phyloP scores from a whole-genome alignment of 345 rosid genomes.

The Salix purpurea region DNA sequence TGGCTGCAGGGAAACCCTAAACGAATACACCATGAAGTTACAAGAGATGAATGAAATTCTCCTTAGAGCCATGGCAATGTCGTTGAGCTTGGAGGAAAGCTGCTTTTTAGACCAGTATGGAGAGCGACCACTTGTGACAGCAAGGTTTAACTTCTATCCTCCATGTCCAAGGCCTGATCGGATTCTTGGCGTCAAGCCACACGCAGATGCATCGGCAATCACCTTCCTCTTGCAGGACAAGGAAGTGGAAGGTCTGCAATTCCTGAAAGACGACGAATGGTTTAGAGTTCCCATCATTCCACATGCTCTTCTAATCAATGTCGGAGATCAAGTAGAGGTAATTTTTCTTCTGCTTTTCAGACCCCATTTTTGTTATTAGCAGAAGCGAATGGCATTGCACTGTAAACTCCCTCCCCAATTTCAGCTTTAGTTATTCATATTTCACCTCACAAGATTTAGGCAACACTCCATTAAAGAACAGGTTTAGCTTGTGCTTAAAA shows the following conservation, averaged over 20 bases:
- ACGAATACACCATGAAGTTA: conserved; percentile 38
- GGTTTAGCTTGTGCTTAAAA: too few species aligned
- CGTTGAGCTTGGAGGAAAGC: conserved; percentile 42
- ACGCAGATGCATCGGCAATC: conserved; percentile 56
- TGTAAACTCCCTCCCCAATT: background rate
- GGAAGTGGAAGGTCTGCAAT: conserved; percentile 57
- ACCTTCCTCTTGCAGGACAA: conserved; percentile 56
- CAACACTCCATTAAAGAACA: background rate
- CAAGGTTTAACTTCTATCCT: conserved; percentile 60
- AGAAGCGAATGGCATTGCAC: background rate
- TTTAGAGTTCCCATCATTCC: conserved; percentile 44
- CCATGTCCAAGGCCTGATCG: conserved; percentile 53
- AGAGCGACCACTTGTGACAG: conserved; percentile 28
- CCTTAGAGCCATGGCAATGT: conserved; percentile 49
- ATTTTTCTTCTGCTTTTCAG: background rate
- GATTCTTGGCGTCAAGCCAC: conserved; percentile 50
- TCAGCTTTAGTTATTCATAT: background rate
- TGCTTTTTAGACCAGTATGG: conserved; percentile 45
- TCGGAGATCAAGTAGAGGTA: conserved; percentile 44
- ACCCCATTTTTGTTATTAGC: background rate
- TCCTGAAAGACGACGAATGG: conserved; percentile 47
- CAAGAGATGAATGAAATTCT: conserved; percentile 18
- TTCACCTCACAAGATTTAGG: background rate
- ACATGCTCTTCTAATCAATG: conserved; percentile 42
- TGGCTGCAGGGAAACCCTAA: conserved; percentile 33